A percentile compares a stretch with the other conserved stretches of the same genome.
Conservation (phyloP, 306 rosid genomes). For the Prosopis cineraria region DNA sequence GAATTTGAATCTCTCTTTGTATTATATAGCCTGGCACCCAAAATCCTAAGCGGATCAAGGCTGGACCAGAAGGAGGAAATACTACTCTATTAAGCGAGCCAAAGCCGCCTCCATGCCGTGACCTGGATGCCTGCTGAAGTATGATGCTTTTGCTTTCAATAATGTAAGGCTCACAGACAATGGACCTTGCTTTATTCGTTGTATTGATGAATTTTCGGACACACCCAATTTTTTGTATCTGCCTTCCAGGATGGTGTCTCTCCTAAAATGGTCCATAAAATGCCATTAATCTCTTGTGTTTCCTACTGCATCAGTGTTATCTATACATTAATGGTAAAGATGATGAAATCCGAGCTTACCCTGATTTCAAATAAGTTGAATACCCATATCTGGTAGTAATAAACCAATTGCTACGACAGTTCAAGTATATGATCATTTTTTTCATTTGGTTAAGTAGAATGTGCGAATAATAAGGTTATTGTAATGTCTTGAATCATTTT, state of each 20-base stretch:
- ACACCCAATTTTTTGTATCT: constrained; percentile 48
- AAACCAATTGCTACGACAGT: neutral
- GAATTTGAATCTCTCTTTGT: neutral
- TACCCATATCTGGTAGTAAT: neutral
- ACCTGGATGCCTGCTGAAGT: constrained; percentile 82
- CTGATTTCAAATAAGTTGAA: neutral
- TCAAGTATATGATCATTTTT: neutral
- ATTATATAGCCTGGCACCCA: constrained; percentile 81
- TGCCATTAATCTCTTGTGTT: constrained; percentile 36
- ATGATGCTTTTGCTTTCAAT: constrained; percentile 52
- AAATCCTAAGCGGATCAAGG: constrained; percentile 65
- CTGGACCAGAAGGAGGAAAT: constrained; percentile 99
- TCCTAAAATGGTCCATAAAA: neutral
- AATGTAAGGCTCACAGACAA: constrained; percentile 63
- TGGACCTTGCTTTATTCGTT: constrained; percentile 51
- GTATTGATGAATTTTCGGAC: constrained; percentile 41
- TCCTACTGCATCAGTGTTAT: constrained; percentile 18
- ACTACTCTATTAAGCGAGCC: constrained; percentile 79
- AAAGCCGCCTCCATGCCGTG: constrained; percentile 91
- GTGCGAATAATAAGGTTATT: neutral
- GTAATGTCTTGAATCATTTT: neutral
- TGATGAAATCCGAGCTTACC: neutral
- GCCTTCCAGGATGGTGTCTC: constrained; percentile 17
- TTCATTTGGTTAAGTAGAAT: neutral
- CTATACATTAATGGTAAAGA: constrained; percentile 30